A percentile compares a stretch with the other conserved stretches of the same genome.
These are phyloP conservation scores for Psilocybe sp. DNA, from an alignment of 768 basidiomycete genomes.

Conservation along the genomic window DNA sequence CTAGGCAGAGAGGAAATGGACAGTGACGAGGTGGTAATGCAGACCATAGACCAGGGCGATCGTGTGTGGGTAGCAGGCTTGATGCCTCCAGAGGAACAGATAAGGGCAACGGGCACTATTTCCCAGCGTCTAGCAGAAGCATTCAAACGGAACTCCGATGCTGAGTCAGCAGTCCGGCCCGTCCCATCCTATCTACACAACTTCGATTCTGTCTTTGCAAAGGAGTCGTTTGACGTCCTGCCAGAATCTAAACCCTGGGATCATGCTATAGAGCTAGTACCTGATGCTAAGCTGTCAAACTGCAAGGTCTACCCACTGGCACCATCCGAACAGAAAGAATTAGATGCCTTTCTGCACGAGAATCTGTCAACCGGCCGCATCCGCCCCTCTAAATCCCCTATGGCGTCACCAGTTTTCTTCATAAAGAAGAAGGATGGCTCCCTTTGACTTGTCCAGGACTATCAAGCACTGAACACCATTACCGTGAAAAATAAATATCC, in stretches of 20 bases:
- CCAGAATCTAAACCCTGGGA: conserved; percentile 8
- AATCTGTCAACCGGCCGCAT: conserved; percentile 8
- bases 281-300: conserved; percentile 4
- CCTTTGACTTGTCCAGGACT: conserved; percentile 25
- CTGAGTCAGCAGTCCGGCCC: background rate
- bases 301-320: conserved; percentile 14
- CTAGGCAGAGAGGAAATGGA: background rate
- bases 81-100: background rate
- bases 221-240: conserved; percentile 6
- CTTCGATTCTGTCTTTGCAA: background rate
- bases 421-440: conserved; percentile 15
- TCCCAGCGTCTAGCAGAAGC: background rate
- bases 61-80: background rate
- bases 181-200: background rate
- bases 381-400: conserved; percentile 11
- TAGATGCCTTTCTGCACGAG: conserved; percentile 16
- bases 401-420: conserved; percentile 14
- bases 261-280: conserved; percentile 18
- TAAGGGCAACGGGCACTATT: background rate
- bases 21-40: background rate
- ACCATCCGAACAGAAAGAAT: conserved; percentile 25
- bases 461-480: conserved; percentile 25
- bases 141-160: background rate
- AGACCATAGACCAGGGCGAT: background rate
- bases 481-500: conserved; percentile 29